A percentile compares a stretch with the other conserved stretches of the same genome.
Evolutionary conservation across 2,329 filamentous ascomycete species (phyloP).

Genomic region (Apiospora kogelbergensis): DNA sequence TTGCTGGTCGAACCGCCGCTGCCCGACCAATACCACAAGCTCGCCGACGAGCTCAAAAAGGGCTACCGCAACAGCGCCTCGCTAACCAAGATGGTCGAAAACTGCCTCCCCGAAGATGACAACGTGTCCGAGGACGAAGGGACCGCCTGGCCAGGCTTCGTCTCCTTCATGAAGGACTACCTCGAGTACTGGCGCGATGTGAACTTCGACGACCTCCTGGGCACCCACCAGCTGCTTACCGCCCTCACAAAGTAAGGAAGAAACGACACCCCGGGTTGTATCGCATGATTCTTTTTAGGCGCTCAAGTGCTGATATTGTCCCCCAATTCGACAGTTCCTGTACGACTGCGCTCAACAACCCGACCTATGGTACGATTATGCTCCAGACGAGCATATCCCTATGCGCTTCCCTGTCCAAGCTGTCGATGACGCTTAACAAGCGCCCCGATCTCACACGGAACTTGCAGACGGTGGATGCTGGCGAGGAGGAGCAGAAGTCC

Average conservation of each 20-base stretch:
- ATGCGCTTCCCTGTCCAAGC: constrained; percentile 74
- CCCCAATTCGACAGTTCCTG: constrained; percentile 62
- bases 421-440: constrained; percentile 82
- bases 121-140: constrained; percentile 63
- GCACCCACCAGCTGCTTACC: constrained; percentile 73
- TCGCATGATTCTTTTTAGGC: neutral
- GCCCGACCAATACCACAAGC: constrained; percentile 63
- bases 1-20: constrained; percentile 74
- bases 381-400: constrained; percentile 82
- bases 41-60: constrained; percentile 66
- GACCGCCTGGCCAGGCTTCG: constrained; percentile 73
- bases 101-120: constrained; percentile 63
- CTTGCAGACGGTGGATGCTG: constrained; percentile 53
- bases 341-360: constrained; percentile 77
- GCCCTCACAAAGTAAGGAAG: constrained; percentile 69
- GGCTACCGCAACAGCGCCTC: constrained; percentile 53
- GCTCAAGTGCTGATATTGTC: neutral
- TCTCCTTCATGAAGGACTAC: constrained; percentile 79
- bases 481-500: constrained; percentile 70
- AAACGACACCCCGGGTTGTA: neutral
- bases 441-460: constrained; percentile 74
- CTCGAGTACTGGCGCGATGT: constrained; percentile 80
- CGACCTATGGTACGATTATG: constrained; percentile 76
- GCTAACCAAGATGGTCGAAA: constrained; percentile 64
- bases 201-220: constrained; percentile 71